Percentiles rank a stretch among this genome's conserved stretches.
Evolutionary conservation across 164 flowering plant genomes (phyloP).

Genomic region (Tetrastigma voinierianum): DNA sequence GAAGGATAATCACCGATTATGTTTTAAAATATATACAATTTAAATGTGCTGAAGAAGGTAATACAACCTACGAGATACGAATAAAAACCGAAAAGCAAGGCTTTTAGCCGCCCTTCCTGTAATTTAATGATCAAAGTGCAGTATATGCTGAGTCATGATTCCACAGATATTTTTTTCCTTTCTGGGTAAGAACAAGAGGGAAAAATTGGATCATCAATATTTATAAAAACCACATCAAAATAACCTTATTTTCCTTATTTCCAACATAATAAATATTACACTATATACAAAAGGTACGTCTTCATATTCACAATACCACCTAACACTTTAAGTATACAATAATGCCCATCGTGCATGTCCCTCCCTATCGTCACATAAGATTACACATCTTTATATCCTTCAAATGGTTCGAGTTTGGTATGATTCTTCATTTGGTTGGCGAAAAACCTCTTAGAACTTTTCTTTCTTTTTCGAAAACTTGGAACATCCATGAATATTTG

Average conservation of each 20-base stretch:
- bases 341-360: neutral
- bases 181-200: too few species aligned
- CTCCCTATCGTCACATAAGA: slow-evolving; percentile 4
- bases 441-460: slow-evolving; percentile 13
- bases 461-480: slow-evolving; percentile 15
- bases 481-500: slow-evolving; percentile 8
- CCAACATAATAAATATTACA: slow-evolving; percentile 5
- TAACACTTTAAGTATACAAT: neutral
- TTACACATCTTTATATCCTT: slow-evolving; percentile 8
- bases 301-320: slow-evolving; percentile 3
- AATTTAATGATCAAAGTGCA: too few species aligned
- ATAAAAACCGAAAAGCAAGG: too few species aligned
- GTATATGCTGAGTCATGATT: too few species aligned
- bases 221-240: neutral
- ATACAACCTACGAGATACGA: too few species aligned
- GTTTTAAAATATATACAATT: too few species aligned
- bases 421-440: slow-evolving; percentile 14
- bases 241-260: neutral
- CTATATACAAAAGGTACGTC: slow-evolving; percentile 14
- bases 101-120: too few species aligned
- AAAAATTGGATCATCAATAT: neutral
- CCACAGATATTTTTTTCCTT: too few species aligned
- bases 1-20: too few species aligned
- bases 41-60: too few species aligned
- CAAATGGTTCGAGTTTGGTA: neutral